Conservation (phyloP, 176 grass and related monocot species). For the Oryza glumipatula region DNA sequence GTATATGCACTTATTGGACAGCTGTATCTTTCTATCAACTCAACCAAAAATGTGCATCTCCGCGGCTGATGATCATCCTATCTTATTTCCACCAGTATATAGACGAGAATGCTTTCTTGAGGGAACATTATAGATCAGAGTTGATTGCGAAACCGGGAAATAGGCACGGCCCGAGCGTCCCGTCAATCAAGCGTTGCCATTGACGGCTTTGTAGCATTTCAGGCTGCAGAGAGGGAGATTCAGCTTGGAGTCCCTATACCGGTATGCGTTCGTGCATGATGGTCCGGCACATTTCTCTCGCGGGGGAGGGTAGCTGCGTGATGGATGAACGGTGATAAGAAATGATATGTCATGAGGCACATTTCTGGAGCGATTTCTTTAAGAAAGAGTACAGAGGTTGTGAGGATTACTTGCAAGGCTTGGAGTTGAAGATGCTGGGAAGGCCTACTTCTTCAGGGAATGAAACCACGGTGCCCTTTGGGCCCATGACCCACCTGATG, state of each 20-base stretch:
- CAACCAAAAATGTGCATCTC: not conserved
- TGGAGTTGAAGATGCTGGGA: constrained; percentile 83
- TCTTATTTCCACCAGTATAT: not conserved
- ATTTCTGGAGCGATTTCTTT: not conserved
- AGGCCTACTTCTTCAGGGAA: constrained; percentile 83
- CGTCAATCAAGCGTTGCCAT: constrained; percentile 31
- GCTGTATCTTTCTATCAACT: not conserved
- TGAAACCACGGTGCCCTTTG: constrained; percentile 61
- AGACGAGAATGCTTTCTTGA: not conserved
- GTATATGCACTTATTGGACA: not conserved
- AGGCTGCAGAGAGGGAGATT: constrained; percentile 85
- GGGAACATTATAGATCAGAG: not conserved
- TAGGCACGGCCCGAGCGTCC: not conserved
- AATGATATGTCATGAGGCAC: not conserved
- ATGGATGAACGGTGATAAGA: not conserved
- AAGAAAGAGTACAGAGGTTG: not conserved
- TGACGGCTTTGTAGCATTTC: constrained; percentile 66
- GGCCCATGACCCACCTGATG: constrained; percentile 76
- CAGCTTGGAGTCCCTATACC: constrained; percentile 73
- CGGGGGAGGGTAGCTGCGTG: constrained; percentile 67
- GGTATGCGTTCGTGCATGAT: constrained; percentile 54
- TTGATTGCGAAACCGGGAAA: not conserved
- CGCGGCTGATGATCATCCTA: not conserved
- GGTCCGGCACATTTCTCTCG: constrained; percentile 76
- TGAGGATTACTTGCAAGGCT: constrained; percentile 58